Evolutionary conservation across 2,329 filamentous ascomycete species (phyloP).

Genomic region (Exophiala calicioides): DNA sequence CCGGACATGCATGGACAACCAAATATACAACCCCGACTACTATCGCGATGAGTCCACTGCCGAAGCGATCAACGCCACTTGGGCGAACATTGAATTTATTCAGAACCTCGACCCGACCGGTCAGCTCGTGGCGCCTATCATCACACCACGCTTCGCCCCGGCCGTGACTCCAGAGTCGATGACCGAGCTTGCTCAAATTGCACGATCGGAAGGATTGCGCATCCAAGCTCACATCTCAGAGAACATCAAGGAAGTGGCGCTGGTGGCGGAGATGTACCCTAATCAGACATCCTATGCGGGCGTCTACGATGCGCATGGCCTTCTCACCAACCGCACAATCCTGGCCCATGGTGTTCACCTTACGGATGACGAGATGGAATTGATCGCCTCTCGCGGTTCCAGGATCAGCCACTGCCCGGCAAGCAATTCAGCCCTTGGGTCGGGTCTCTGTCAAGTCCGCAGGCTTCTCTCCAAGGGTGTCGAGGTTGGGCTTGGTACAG

Average conservation of each 20-base stretch:
- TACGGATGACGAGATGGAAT: slow-evolving; percentile 61
- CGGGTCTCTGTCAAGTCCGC: slow-evolving; percentile 75
- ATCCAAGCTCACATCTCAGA: slow-evolving; percentile 90
- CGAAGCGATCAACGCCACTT: slow-evolving; percentile 58
- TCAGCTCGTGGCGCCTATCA: slow-evolving; percentile 69
- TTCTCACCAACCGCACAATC: slow-evolving; percentile 73
- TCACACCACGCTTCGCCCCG: slow-evolving; percentile 69
- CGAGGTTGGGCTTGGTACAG: slow-evolving; percentile 82
- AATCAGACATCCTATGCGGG: slow-evolving; percentile 64
- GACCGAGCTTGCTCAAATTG: slow-evolving; percentile 62
- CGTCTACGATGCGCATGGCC: slow-evolving; percentile 72
- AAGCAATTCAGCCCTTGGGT: slow-evolving; percentile 79
- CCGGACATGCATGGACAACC: slow-evolving; percentile 88
- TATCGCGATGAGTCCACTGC: slow-evolving; percentile 74
- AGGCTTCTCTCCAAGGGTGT: slow-evolving; percentile 72
- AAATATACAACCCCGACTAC: slow-evolving; percentile 65
- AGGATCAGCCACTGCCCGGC: slow-evolving; percentile 84
- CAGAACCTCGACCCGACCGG: slow-evolving; percentile 63
- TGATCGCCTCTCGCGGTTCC: slow-evolving; percentile 62
- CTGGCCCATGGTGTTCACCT: slow-evolving; percentile 85
- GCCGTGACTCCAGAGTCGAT: slow-evolving; percentile 58
- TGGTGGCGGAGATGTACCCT: slow-evolving; percentile 72
- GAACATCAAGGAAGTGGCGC: slow-evolving; percentile 69
- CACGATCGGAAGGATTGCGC: slow-evolving; percentile 56
- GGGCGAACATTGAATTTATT: slow-evolving; percentile 65